phyloP scores from a whole-genome alignment of 148 eudicot genomes.

The Fagopyrum esculentum region DNA sequence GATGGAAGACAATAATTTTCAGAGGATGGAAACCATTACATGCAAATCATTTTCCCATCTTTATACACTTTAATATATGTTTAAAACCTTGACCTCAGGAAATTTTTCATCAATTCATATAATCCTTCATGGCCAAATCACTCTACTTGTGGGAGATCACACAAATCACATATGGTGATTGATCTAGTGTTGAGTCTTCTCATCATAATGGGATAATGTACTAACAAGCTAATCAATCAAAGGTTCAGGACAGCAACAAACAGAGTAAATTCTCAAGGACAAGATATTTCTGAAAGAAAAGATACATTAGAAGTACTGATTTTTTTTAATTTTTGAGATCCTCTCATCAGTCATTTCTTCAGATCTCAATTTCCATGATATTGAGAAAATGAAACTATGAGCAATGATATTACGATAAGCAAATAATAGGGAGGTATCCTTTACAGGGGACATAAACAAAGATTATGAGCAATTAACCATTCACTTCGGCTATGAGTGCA shows the following conservation, averaged over 20 bases:
- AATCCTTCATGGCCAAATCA: neutral
- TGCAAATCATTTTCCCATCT: neutral
- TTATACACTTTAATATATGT: neutral
- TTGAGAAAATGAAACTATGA: neutral
- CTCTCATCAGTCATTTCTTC: neutral
- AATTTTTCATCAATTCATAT: neutral
- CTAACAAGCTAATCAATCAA: neutral
- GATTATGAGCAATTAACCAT: neutral
- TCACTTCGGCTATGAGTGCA: neutral
- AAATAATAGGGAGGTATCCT: neutral
- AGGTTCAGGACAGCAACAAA: neutral
- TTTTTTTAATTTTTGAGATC: constrained; percentile 1
- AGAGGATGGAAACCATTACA: neutral
- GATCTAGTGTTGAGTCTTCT: neutral
- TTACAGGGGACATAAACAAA: neutral
- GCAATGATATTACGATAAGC: neutral
- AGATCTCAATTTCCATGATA: neutral
- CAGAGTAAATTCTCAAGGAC: neutral
- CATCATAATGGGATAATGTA: neutral
- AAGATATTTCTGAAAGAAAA: neutral
- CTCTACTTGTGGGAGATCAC: neutral
- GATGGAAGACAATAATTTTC: neutral
- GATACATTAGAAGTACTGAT: neutral
- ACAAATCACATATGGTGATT: neutral
- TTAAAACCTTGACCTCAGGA: neutral